These are phyloP conservation scores for Chytriomyces sp. DNA, from an alignment of 192 early-diverging fungal species.

Conservation along the genomic window DNA sequence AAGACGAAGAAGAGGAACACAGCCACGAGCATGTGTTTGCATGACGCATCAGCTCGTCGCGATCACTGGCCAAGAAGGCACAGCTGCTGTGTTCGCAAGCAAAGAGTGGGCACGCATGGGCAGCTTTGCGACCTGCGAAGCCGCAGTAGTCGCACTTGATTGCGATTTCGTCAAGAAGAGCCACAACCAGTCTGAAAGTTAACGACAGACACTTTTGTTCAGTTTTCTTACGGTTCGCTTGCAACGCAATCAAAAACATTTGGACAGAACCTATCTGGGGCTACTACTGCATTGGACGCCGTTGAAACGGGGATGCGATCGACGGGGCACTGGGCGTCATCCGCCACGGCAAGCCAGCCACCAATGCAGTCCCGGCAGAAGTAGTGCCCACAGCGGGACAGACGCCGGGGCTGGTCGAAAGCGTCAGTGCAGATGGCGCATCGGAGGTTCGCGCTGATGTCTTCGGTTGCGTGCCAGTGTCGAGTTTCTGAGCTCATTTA, in stretches of 20 bases:
- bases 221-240: too few relatives aligned
- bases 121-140: slow-evolving; percentile 4
- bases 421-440: slow-evolving; percentile 23
- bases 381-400: slow-evolving; percentile 28
- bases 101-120: slow-evolving; percentile 8
- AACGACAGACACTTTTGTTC: too few relatives aligned
- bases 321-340: background rate
- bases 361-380: slow-evolving; percentile 11
- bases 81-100: background rate
- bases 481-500: background rate
- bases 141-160: slow-evolving; percentile 10
- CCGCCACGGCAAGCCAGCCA: background rate
- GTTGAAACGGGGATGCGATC: slow-evolving; percentile 10
- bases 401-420: slow-evolving; percentile 4
- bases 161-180: slow-evolving; percentile 9
- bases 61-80: slow-evolving; percentile 13
- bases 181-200: slow-evolving; percentile 2
- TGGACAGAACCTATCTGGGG: background rate
- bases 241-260: too few relatives aligned
- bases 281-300: background rate
- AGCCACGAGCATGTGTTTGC: background rate
- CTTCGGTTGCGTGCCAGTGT: background rate
- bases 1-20: background rate
- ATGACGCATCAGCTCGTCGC: slow-evolving; percentile 8
- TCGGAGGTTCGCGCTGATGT: slow-evolving; percentile 3